A percentile compares a stretch with the other conserved stretches of the same genome.
These are phyloP conservation scores for Verbena officinalis DNA, from an alignment of 257 asterid genomes.

Conservation along the genomic window DNA sequence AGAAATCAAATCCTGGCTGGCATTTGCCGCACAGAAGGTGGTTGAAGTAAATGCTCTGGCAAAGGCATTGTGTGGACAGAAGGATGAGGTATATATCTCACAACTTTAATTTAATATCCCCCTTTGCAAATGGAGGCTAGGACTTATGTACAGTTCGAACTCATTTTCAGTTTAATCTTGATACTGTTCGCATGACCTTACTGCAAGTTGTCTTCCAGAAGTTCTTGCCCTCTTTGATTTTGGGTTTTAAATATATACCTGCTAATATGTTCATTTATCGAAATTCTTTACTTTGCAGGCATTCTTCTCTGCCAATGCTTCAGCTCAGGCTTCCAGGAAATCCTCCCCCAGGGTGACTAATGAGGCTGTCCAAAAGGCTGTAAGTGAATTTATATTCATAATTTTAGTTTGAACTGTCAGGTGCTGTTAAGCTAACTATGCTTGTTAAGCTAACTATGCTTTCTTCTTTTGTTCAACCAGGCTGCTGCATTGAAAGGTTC, in stretches of 20 bases:
- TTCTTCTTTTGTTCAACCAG: constrained; percentile 34
- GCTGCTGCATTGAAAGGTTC: constrained; percentile 88
- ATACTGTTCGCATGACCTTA: not conserved
- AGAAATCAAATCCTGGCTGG: constrained; percentile 96
- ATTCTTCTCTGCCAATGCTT: constrained; percentile 78
- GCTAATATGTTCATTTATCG: not conserved
- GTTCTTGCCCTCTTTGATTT: not conserved
- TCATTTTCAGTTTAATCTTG: not conserved
- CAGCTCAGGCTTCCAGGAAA: constrained; percentile 95
- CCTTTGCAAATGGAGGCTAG: not conserved
- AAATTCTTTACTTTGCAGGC: constrained; percentile 50
- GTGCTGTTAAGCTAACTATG: constrained; percentile 2
- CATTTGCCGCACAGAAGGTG: constrained; percentile 95
- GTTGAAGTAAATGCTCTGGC: constrained; percentile 95
- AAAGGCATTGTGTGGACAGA: constrained; percentile 80
- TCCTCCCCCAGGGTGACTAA: constrained; percentile 92
- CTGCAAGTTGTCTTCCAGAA: not conserved
- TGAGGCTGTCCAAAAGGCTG: constrained; percentile 97
- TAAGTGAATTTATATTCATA: constrained; percentile 47
- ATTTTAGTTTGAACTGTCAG: not conserved
- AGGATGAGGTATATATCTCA: constrained; percentile 66
- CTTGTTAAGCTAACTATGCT: constrained; percentile 22
- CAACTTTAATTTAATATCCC: not conserved
- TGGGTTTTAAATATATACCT: not conserved
- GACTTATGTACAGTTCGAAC: not conserved